Percentiles rank a stretch among this genome's conserved stretches.
Conservation (phyloP, 1,139 yeast species). For the Casaregolazyma suthepensis region DNA sequence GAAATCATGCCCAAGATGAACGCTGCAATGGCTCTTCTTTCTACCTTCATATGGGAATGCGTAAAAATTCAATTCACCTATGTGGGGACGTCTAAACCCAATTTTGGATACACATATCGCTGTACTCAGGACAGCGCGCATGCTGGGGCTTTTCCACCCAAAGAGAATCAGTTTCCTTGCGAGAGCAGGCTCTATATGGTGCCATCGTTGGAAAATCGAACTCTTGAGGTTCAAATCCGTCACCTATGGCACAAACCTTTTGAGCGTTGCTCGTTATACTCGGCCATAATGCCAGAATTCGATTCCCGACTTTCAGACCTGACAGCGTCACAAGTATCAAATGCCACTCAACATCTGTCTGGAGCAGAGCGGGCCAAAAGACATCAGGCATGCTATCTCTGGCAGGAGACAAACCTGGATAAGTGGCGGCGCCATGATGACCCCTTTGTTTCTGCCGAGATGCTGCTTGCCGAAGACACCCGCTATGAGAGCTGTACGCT, state of each 20-base stretch:
- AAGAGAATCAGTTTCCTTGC: not conserved
- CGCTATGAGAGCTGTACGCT: not conserved
- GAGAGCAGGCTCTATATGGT: not conserved
- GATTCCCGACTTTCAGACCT: not conserved
- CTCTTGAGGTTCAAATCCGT: not conserved
- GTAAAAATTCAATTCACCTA: not conserved
- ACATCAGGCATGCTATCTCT: not conserved
- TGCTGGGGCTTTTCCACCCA: not conserved
- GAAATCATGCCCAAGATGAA: not conserved
- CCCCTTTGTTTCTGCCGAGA: not conserved
- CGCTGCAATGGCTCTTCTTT: not conserved
- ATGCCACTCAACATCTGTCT: not conserved
- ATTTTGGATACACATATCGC: not conserved
- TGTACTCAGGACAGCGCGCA: not conserved
- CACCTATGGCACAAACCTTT: not conserved
- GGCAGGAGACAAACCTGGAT: not conserved
- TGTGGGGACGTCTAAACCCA: not conserved
- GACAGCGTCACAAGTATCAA: not conserved
- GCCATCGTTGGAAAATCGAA: not conserved
- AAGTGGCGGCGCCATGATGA: slow-evolving; percentile 20
- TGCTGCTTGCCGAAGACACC: not conserved
- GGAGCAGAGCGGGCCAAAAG: not conserved
- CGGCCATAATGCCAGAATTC: not conserved
- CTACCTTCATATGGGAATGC: not conserved
- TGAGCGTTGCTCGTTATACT: not conserved